phyloP scores from a whole-genome alignment of 441 rosid genomes.

The Bocquillonia castaneifolia region DNA sequence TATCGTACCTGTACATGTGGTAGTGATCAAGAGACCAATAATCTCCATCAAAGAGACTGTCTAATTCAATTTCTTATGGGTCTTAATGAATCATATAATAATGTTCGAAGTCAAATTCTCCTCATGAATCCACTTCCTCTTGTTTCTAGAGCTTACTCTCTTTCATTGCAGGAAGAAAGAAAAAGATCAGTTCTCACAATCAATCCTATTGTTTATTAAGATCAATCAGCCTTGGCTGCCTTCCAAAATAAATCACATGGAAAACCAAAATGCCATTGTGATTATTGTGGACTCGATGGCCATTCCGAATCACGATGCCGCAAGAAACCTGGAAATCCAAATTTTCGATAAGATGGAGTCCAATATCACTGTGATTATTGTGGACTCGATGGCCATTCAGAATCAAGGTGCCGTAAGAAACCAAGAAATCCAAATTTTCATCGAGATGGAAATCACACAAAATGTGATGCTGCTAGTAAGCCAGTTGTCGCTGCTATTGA shows the following conservation, averaged over 20 bases:
- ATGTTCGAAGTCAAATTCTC: slow-evolving; percentile 5
- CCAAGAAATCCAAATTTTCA: background rate
- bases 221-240: slow-evolving; percentile 2
- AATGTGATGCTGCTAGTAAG: background rate
- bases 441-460: background rate
- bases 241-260: background rate
- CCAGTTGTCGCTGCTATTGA: background rate
- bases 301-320: slow-evolving; percentile 4
- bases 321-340: background rate
- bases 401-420: background rate
- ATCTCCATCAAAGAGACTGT: slow-evolving; percentile 1
- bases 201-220: background rate
- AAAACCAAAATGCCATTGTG: background rate
- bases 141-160: background rate
- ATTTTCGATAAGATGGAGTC: no score
- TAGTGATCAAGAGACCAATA: background rate
- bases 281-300: slow-evolving; percentile 1
- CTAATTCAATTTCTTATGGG: slow-evolving; percentile 12
- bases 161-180: background rate
- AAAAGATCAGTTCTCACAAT: background rate
- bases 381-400: background rate
- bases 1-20: background rate
- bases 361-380: slow-evolving; percentile 4
- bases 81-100: background rate
- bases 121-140: slow-evolving; percentile 8